These are phyloP conservation scores for Leersia perrieri DNA, from an alignment of 176 grass and related monocot species.

Conservation along the genomic window DNA sequence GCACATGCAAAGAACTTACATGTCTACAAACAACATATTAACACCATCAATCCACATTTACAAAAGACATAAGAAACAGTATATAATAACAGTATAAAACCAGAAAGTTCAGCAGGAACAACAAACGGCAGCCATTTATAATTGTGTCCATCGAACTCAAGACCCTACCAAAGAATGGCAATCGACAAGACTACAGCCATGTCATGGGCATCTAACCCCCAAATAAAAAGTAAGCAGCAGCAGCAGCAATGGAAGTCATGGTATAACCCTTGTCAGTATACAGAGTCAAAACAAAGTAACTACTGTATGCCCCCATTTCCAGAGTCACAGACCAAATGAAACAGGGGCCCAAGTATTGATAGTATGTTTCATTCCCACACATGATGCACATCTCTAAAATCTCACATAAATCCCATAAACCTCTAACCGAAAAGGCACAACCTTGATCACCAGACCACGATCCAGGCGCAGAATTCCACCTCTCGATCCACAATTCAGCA, in stretches of 20 bases:
- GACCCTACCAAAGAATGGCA: neutral
- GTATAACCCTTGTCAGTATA: neutral
- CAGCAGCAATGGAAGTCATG: neutral
- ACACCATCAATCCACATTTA: neutral
- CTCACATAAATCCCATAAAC: neutral
- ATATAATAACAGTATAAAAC: neutral
- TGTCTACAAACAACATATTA: neutral
- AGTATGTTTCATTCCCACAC: neutral
- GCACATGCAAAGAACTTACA: neutral
- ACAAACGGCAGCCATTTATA: neutral
- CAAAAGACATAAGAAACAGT: neutral
- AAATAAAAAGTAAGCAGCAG: conserved; percentile 3
- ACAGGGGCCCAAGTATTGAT: neutral
- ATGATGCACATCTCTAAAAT: neutral
- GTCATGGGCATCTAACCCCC: neutral
- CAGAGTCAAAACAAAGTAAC: neutral
- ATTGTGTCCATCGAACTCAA: neutral
- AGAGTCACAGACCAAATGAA: neutral
- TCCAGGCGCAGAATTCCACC: neutral
- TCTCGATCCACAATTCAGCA: neutral
- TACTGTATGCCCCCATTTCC: neutral
- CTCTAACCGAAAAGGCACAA: neutral
- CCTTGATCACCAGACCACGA: neutral
- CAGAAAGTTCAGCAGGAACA: neutral
- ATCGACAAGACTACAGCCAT: neutral